phyloP scores from a whole-genome alignment of 257 asterid species.

The Solanum sejunctum region DNA sequence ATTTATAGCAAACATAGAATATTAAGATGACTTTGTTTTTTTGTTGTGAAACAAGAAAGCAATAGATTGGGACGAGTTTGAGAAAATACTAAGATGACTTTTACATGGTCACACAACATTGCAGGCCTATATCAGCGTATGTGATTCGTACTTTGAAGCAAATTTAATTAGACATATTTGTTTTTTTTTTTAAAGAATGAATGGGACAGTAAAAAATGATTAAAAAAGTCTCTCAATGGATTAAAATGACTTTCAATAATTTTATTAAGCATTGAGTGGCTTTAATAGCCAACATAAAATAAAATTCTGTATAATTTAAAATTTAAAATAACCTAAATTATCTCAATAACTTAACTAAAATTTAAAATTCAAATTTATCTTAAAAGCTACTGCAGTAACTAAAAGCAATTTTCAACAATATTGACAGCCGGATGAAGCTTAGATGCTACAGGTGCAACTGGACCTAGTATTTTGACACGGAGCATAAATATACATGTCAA shows the following conservation, averaged over 20 bases:
- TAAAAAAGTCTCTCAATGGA: no score
- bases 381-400: no score
- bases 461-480: background rate
- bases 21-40: background rate
- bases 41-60: background rate
- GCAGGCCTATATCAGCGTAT: background rate
- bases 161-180: background rate
- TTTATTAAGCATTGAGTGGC: background rate
- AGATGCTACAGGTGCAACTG: background rate
- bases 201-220: no score
- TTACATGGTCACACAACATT: background rate
- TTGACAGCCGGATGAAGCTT: background rate
- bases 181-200: no score
- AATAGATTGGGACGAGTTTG: background rate
- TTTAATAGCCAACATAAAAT: no score
- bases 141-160: background rate
- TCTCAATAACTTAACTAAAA: no score
- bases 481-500: background rate
- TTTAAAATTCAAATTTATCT: no score
- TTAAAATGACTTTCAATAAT: no score
- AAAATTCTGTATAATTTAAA: no score
- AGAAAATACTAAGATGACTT: background rate
- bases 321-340: no score
- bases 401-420: no score
- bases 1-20: background rate